Conservation (phyloP, 345 rosid genomes). For the Limnanthes douglasii region DNA sequence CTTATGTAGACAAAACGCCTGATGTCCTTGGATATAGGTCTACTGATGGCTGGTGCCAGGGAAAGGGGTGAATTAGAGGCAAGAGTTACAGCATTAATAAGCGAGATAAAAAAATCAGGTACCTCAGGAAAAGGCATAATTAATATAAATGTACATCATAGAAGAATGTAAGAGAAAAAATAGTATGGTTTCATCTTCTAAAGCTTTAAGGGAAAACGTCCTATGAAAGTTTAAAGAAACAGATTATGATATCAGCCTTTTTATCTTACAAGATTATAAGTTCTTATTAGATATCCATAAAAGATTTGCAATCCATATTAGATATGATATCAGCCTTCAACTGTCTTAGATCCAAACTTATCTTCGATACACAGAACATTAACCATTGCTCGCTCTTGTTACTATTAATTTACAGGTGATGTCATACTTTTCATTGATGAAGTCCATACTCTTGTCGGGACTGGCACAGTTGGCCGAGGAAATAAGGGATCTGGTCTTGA, state of each 20-base stretch:
- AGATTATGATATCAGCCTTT: no score
- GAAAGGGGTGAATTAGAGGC: conserved; percentile 98
- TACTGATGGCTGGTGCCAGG: conserved; percentile 94
- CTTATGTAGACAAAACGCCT: conserved; percentile 67
- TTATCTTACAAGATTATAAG: no score
- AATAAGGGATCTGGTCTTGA: conserved; percentile 93
- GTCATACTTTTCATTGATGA: conserved; percentile 86
- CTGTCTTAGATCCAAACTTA: no score
- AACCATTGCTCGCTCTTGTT: conserved; percentile 9
- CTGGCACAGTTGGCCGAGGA: conserved; percentile 85
- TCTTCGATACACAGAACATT: no score
- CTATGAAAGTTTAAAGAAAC: no score
- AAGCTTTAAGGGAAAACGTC: no score
- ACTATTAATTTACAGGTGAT: conserved; percentile 40
- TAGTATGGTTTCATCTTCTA: no score
- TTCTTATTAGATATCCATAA: no score
- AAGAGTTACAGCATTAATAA: conserved; percentile 68
- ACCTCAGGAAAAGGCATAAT: conserved; percentile 1
- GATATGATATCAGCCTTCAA: no score
- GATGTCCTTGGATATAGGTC: conserved; percentile 87
- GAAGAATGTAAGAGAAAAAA: no score
- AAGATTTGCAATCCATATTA: no score
- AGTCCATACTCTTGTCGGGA: conserved; percentile 87
- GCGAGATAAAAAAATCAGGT: conserved; percentile 73
- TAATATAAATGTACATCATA: no score